Evolutionary conservation across 768 basidiomycete genomes (phyloP).

Genomic region (Boletus fagicola): DNA sequence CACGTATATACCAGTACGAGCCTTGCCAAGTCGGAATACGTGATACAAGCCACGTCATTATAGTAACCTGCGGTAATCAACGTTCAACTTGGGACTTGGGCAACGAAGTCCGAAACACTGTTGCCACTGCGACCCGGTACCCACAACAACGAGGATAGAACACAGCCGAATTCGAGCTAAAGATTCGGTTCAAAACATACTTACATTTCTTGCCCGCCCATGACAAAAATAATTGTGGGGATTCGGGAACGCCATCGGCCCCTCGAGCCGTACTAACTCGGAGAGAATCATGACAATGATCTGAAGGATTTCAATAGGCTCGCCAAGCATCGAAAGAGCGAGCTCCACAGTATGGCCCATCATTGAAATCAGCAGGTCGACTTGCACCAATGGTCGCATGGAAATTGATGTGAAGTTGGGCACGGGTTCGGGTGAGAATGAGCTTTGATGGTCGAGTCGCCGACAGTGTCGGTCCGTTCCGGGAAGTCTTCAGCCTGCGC

Average conservation of each 20-base stretch:
- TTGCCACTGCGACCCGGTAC: background rate
- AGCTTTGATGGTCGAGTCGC: background rate
- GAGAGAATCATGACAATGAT: too few species aligned
- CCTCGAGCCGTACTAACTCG: background rate
- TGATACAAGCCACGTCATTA: background rate
- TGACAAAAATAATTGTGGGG: background rate
- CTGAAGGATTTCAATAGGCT: background rate
- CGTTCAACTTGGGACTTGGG: background rate
- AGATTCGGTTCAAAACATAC: background rate
- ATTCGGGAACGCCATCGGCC: background rate
- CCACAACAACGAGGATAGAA: background rate
- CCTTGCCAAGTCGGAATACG: background rate
- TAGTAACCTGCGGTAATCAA: background rate
- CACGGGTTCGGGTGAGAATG: background rate
- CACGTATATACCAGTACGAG: background rate
- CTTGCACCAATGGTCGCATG: background rate
- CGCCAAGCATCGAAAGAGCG: background rate
- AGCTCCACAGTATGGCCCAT: background rate
- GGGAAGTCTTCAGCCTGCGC: background rate
- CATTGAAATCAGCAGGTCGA: background rate
- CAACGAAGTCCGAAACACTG: background rate
- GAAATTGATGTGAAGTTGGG: background rate
- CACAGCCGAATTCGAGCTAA: background rate
- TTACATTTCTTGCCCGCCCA: background rate
- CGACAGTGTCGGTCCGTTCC: constrained; percentile 16